Evolutionary conservation across 2,329 filamentous ascomycete genomes (phyloP).

Genomic region (Gaeumannomyces tritici): DNA sequence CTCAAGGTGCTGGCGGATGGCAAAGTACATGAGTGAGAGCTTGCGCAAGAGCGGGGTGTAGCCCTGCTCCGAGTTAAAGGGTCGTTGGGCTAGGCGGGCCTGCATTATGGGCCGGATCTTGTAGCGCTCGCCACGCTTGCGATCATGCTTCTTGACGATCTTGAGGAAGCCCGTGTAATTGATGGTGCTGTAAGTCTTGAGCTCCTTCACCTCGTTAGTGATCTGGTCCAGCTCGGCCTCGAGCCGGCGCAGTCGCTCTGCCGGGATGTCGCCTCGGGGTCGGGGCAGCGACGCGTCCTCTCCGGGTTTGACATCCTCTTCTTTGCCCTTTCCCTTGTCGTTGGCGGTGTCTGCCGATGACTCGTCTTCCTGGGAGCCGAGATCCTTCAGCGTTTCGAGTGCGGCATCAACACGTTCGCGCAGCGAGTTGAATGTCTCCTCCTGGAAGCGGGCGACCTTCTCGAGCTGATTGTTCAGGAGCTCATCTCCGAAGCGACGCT

Average conservation of each 20-base stretch:
- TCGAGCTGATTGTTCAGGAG: conserved; percentile 90
- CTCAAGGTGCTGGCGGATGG: conserved; percentile 76
- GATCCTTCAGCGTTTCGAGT: conserved; percentile 67
- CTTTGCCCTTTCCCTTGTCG: conserved; percentile 19
- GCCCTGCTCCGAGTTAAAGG: conserved; percentile 85
- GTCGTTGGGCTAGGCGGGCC: conserved; percentile 75
- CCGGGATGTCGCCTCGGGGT: conserved; percentile 29
- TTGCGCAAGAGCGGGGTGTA: conserved; percentile 86
- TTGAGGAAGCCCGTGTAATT: conserved; percentile 98
- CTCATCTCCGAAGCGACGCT: conserved; percentile 89
- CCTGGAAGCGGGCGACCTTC: conserved; percentile 87
- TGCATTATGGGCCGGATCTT: conserved; percentile 86
- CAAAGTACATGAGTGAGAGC: conserved; percentile 92
- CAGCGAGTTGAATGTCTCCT: conserved; percentile 56
- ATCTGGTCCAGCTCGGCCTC: conserved; percentile 76
- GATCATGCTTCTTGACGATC: conserved; percentile 98
- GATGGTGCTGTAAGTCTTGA: conserved; percentile 90
- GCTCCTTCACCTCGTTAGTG: conserved; percentile 81
- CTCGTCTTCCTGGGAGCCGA: conserved; percentile 52
- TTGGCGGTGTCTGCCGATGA: conserved; percentile 10
- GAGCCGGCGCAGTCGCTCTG: conserved; percentile 56
- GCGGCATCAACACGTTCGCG: conserved; percentile 43
- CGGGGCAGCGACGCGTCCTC: not conserved
- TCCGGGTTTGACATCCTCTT: conserved; percentile 19
- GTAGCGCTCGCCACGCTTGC: conserved; percentile 78